Evolutionary conservation across 1,284 basidiomycete species (phyloP), one percentile per base, ranked within the genome.

Genomic region (Trametes polyzona): DNA sequence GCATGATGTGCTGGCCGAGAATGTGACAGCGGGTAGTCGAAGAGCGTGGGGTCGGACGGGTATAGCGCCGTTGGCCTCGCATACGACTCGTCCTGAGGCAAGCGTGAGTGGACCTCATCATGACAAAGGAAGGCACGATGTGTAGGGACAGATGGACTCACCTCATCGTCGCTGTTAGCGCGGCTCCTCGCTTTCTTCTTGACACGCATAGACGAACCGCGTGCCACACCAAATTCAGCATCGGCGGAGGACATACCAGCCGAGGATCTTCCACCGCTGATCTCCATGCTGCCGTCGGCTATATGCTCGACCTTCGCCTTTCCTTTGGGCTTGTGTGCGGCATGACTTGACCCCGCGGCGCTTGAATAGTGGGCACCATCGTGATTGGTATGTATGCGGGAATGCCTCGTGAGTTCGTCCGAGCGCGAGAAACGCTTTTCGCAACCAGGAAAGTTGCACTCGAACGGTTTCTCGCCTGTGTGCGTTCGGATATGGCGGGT

Each of bases 401-500:
- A 90, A 70, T 99, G 96, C 55, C 96, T 85, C 21, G 96, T 99
- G 65, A 99, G 85, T 75, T 99, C 96, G 77, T 99, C 96, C 17
- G 93, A 96, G 61, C 96, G 88, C 29, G 93, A 96, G 76, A 99
- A 99, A 26, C 95, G 91, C 75, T 98, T 99, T 75, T 98, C 96
- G 82, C 96, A 99, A n/a, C 88, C 87, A 0, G 93, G 88, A 73
- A 92, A 94, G 0, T 87, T 91, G 82, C 96, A 99, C 30, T 87
- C 84, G 71, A 98, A 98, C 1, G 96, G 96, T 70, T 97, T 98
- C 74, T 98, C 96, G 66, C 96, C 96, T 0, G 96, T 99, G 74
- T 99, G 96, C 0, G 96, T 99, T 56, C 96, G 91, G 55, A 98
- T 96, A 72, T 99, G 96, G 56, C 96, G 90, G 19, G 96, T 99